Evolutionary conservation across 148 eudicot genomes (phyloP), one percentile per base, ranked within the genome.

Genomic region (Pouteria glomerata): DNA sequence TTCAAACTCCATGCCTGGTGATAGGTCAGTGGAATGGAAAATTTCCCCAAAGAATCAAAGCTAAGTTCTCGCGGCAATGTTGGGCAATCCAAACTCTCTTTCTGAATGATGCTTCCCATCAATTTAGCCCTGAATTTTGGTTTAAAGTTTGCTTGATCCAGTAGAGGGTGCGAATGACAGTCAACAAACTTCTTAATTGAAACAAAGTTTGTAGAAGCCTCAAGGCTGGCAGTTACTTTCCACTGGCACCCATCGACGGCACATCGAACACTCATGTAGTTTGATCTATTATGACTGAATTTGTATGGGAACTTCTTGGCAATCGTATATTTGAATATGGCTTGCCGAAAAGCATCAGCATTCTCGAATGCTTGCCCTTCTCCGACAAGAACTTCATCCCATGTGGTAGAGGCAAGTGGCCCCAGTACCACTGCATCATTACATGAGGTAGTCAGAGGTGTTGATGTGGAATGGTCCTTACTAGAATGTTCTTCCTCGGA

Each of bases 331-430:
- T 42, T 64, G 68, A 64, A 64, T 14, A 64, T 21, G 0, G 68
- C 68, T 42, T 39, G 48, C 68, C 68, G 45, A 41, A 64, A 64
- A 1, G 51, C 48, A 4, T 64, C 68, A 21, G 50, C 30, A 42
- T 15, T 64, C 68, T 64, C 68, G 41, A 64, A 64, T 64, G 68
- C 51, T 26, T 64, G 68, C 68, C 68, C 68, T 64, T 64, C n/a
- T 29, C 68, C 68, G 24, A 64, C 51, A 41, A 64, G 24, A 24
- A 47, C 51, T 64, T 41, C 68, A 12, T 64, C 51, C 68, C 68
- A 64, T 14, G 37, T 16, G 27, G 48, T 64, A 64, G 68, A 26
- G 51, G 50, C 30, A 42, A 23, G 31, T 15, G 18, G 68, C 5
- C n/a, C n/a, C n/a, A n/a, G n/a, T n/a, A n/a, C n/a, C n/a, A 10